Base-by-base conservation (phyloP, 495 filamentous ascomycete species). In the Trichodelitschia bisporula region DNA sequence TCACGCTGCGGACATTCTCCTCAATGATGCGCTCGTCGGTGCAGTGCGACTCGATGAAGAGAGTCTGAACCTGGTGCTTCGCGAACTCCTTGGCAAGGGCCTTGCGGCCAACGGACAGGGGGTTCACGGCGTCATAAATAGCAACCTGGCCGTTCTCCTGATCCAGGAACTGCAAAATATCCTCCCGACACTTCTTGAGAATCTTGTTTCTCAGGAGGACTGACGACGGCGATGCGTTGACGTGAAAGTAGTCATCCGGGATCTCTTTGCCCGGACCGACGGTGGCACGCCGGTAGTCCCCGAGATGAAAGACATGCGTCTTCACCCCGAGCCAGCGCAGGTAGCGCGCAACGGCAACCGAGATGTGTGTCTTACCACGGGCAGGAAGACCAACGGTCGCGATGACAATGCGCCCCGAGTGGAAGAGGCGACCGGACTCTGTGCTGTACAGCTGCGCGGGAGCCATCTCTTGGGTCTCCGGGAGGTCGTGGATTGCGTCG, bases 41-140 rank as follows among this genome's bases (percentile, higher is more conserved):
- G 40, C 91, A 91, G 47, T 71, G 79, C 5, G 84, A 93, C 48
- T 99, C 89, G 18, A 99, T 75, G 49, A 95, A 99, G 3, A 99
- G 56, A 1, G 86, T 95, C 72, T 92, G 39, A 21, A 93, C 80
- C 44, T 90, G 76, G 49, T 91, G 77, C 52, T 91, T 95, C 12
- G 74, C 69, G 50, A 99, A 99, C 43, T 99, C 84, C 46, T 89
- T 89, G 0, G 82, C 83, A 5, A 99, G 58, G 4, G 83, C 70
- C 35, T 71, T 64, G 19, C 89, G 69, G n/a, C 80, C 83, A 30
- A 64, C 62, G 15, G 77, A 66, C 14, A 84, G 63, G 8, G 83
- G 79, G 43, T 95, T 95, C n/a, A 99, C 89, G 16, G 89, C 86
- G 56, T 99, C 89, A 43, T 95, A 99, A 30, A 99, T 95, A 24